These are phyloP conservation scores for Amaranthus tricolor DNA, from an alignment of 179 eudicot species.

Conservation along the genomic window DNA sequence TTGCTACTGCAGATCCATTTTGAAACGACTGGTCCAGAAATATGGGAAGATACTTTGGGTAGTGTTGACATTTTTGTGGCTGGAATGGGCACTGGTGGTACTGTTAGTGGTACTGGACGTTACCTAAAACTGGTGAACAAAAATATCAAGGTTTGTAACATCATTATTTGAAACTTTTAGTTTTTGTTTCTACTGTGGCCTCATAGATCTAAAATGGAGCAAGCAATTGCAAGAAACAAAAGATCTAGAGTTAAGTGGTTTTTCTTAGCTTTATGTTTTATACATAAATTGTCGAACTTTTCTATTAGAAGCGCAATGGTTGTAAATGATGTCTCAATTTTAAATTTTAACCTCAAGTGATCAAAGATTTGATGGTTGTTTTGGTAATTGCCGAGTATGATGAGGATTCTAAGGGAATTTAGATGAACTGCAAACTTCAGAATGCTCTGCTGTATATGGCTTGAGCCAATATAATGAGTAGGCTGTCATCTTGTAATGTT, in stretches of 20 bases:
- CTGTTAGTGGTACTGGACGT: slow-evolving; percentile 61
- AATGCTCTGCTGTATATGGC: not conserved
- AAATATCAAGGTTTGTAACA: slow-evolving; percentile 45
- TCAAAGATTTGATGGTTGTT: not conserved
- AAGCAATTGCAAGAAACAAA: not conserved
- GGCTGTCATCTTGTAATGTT: slow-evolving; percentile 3
- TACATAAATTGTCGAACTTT: not conserved
- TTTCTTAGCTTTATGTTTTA: not conserved
- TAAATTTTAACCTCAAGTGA: not conserved
- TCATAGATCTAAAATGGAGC: not conserved
- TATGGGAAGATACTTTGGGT: slow-evolving; percentile 77
- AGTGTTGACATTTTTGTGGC: slow-evolving; percentile 60
- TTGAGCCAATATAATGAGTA: not conserved
- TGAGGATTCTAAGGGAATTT: not conserved
- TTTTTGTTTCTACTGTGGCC: not conserved
- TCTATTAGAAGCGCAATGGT: not conserved
- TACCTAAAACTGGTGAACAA: slow-evolving; percentile 62
- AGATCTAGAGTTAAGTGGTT: not conserved
- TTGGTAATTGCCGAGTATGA: not conserved
- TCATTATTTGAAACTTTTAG: not conserved
- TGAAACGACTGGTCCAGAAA: slow-evolving; percentile 78
- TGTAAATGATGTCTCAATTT: not conserved
- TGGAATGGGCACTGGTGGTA: slow-evolving; percentile 75
- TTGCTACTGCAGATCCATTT: slow-evolving; percentile 52
- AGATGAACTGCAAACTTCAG: not conserved